phyloP scores from a whole-genome alignment of 208 protist species.

The Leishmania amazonensis region DNA sequence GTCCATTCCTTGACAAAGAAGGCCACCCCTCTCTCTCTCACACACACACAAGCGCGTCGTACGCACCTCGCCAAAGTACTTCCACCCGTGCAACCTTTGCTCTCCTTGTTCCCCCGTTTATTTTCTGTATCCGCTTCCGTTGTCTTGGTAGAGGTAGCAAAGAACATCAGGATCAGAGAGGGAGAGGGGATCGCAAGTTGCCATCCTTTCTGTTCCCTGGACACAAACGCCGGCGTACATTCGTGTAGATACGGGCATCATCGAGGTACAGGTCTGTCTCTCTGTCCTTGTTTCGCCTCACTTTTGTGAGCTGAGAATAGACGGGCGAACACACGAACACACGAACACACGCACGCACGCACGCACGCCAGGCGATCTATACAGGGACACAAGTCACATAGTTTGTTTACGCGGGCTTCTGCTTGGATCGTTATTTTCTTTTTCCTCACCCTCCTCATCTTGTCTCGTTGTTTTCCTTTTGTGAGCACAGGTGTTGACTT shows the following conservation, averaged over 20 bases:
- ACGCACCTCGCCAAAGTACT: neutral
- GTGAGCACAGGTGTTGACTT: neutral
- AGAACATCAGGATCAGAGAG: neutral
- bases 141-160: neutral
- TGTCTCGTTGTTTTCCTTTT: neutral
- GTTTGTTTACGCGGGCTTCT: neutral
- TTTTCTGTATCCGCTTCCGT: neutral
- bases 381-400: neutral
- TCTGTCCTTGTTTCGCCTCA: neutral
- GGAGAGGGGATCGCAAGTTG: neutral
- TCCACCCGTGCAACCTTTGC: neutral
- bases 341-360: neutral
- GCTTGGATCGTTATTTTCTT: neutral
- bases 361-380: neutral
- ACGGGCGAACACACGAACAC: neutral
- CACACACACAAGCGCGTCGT: neutral
- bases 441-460: neutral
- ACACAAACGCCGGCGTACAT: neutral
- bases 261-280: neutral
- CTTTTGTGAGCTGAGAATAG: neutral
- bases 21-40: neutral
- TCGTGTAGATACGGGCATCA: neutral
- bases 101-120: conserved; percentile 1
- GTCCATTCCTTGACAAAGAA: too few relatives aligned
- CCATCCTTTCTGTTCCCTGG: neutral